These are phyloP conservation scores for Cercophora sp. DNA, from an alignment of 495 filamentous ascomycete genomes.

Conservation along the genomic window DNA sequence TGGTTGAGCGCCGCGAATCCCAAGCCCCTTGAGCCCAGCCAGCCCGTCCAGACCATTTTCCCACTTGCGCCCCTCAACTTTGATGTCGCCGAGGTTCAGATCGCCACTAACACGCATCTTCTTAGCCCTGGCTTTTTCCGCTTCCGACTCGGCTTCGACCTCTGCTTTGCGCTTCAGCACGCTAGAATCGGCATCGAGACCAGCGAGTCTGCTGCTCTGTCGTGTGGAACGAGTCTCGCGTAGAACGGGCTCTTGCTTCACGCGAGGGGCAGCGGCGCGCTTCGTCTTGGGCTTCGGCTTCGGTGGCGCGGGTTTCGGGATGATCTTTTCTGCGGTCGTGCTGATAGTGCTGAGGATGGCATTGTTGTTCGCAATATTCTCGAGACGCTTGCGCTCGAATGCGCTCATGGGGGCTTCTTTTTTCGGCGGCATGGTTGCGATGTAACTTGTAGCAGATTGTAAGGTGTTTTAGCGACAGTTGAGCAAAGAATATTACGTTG, in stretches of 20 bases:
- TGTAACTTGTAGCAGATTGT: too few species aligned
- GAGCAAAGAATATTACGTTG: too few species aligned
- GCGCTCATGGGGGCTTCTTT: constrained; percentile 36
- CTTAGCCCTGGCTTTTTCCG: constrained; percentile 64
- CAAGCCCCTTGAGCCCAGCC: constrained; percentile 40
- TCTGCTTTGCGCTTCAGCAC: constrained; percentile 77
- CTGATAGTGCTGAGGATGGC: constrained; percentile 44
- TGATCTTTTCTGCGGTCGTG: constrained; percentile 31
- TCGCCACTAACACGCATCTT: constrained; percentile 66
- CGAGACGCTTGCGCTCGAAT: constrained; percentile 51
- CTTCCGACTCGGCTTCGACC: constrained; percentile 59
- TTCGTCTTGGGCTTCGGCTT: constrained; percentile 25
- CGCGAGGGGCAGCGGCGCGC: constrained; percentile 19
- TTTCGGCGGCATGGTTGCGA: background rate
- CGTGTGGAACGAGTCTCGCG: constrained; percentile 39
- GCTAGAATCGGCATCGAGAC: constrained; percentile 56
- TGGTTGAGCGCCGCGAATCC: constrained; percentile 64
- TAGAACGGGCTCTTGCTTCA: constrained; percentile 27
- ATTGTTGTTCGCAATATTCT: constrained; percentile 54
- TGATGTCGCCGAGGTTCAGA: constrained; percentile 70
- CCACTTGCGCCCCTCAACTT: constrained; percentile 70
- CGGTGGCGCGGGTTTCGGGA: constrained; percentile 26
- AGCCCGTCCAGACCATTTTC: constrained; percentile 36
- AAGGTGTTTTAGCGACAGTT: too few species aligned
- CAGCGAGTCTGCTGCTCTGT: constrained; percentile 50